Evolutionary conservation across 371 early-diverging fungal species (phyloP), one percentile per base, ranked within the genome.

Genomic region (Synchytrium microbalum): DNA sequence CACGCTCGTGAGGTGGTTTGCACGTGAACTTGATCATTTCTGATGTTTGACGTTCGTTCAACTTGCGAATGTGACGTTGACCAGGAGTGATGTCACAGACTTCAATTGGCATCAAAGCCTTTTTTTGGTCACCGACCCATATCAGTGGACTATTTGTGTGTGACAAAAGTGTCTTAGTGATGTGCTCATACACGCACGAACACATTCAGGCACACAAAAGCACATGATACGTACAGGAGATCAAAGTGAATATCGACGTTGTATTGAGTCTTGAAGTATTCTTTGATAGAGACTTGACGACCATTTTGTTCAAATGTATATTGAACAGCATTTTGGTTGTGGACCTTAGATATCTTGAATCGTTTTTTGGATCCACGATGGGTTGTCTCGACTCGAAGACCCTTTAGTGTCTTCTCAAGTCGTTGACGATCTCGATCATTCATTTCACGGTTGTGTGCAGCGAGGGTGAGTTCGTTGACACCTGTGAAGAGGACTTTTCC

Each of bases 21-120:
- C 86, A 84, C 0, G 91, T 87, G 63, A 86, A 86, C 59, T 78
- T 82, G 71, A 93, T 90, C 88, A 92, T 90, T 31, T 91, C 88
- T 0, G 89, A 81, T 0, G 91, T 91, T 70, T 92, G 92, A 31
- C 72, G 78, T 10, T 86, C 88, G 65, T 85, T 83, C 25, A 91
- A 71, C 67, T 86, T 86, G 64, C 82, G 80, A 55, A 68, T 75
- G 69, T 77, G 79, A 23, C 88, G 85, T 71, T 90, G 91, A 51
- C 86, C 89, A 59, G 82, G 80, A 24, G 77, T 64, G 16, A 93
- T 72, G 24, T 75, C 73, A 70, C 91, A 89, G 55, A 89, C 71
- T 74, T 94, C 93, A 70, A 93, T 80, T 26, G 95, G 93, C 29
- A 94, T 3, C 33, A 5, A 54, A 8, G 75, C 52, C 64, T 66